Evolutionary conservation across 2,329 filamentous ascomycete species (phyloP).

Genomic region (Tolypocladium paradoxum): DNA sequence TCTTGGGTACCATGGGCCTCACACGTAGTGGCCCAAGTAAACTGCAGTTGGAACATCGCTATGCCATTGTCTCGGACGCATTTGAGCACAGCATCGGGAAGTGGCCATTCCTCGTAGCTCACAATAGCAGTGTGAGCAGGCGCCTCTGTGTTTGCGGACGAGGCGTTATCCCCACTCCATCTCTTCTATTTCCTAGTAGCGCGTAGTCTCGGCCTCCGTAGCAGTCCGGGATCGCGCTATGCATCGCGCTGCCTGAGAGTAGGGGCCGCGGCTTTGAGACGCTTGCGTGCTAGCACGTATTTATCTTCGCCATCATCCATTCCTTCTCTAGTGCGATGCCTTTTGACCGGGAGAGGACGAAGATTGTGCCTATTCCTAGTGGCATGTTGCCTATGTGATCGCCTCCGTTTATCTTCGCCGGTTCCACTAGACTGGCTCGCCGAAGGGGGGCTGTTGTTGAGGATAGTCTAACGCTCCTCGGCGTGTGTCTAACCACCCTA

Average conservation of each 20-base stretch:
- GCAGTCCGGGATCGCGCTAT: background rate
- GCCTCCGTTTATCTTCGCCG: background rate
- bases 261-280: background rate
- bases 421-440: background rate
- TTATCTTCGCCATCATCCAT: background rate
- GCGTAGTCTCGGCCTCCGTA: background rate
- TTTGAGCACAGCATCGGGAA: background rate
- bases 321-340: background rate
- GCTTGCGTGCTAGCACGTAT: background rate
- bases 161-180: background rate
- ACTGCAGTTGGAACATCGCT: background rate
- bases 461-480: background rate
- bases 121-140: background rate
- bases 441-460: background rate
- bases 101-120: conserved; percentile 1
- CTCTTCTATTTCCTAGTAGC: background rate
- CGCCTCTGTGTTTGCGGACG: background rate
- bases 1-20: too few relatives aligned
- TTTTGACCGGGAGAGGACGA: background rate
- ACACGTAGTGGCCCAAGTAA: too few relatives aligned
- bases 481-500: background rate
- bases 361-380: background rate
- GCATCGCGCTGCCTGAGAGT: background rate
- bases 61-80: conserved; percentile 1
- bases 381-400: background rate